Evolutionary conservation across 257 asterid genomes (phyloP).

Genomic region (Echites panduratus): DNA sequence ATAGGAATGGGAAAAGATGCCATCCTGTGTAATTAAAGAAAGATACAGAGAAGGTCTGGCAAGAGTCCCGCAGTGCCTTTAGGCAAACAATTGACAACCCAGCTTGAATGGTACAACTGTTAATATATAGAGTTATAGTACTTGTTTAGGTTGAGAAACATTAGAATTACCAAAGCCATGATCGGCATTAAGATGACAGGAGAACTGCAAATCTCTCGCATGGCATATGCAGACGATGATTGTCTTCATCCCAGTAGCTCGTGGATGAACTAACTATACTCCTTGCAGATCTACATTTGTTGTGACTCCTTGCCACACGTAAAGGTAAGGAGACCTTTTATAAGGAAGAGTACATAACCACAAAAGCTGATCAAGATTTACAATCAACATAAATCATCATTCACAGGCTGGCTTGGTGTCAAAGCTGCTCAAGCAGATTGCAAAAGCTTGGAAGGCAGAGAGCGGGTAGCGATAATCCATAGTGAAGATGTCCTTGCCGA

Average conservation of each 20-base stretch:
- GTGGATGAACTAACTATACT: not conserved
- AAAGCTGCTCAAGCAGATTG: slow-evolving; percentile 95
- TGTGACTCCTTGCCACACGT: not conserved
- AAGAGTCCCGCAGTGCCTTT: no score
- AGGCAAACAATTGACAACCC: not conserved
- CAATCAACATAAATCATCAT: slow-evolving; percentile 35
- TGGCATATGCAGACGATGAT: not conserved
- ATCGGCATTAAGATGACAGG: not conserved
- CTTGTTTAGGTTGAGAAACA: not conserved
- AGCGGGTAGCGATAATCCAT: slow-evolving; percentile 89
- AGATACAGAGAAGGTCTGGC: no score
- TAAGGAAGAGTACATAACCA: not conserved
- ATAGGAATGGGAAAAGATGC: no score
- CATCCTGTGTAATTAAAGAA: no score
- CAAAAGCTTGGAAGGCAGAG: slow-evolving; percentile 94
- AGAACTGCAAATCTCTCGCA: not conserved
- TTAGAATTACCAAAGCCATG: not conserved
- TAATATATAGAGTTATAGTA: not conserved
- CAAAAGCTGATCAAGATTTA: slow-evolving; percentile 21
- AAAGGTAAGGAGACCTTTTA: not conserved
- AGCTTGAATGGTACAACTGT: not conserved
- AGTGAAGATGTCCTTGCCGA: slow-evolving; percentile 88
- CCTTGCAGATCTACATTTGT: not conserved
- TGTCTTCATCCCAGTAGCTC: not conserved
- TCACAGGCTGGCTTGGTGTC: slow-evolving; percentile 95